phyloP scores from a whole-genome alignment of 306 rosid genomes.

The Quillaja saponaria region DNA sequence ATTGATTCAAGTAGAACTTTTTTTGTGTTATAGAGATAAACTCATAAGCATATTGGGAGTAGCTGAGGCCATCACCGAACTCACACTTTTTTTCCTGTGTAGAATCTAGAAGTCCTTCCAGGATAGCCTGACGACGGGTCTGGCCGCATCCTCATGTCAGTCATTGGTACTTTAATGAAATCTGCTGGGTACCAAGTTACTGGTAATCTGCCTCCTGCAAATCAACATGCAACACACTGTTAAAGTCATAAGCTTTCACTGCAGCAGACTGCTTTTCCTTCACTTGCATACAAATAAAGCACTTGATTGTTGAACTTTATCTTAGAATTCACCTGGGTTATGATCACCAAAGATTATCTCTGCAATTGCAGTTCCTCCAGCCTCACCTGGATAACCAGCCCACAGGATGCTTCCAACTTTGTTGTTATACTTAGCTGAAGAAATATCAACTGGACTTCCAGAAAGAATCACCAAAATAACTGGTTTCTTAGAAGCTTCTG shows the following conservation, averaged over 20 bases:
- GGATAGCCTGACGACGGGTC: slow-evolving; percentile 68
- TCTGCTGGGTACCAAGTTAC: slow-evolving; percentile 83
- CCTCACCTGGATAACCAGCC: slow-evolving; percentile 97
- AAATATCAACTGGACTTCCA: slow-evolving; percentile 89
- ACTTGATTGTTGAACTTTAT: no score
- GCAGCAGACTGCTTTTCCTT: background rate
- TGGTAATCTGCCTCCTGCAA: slow-evolving; percentile 88
- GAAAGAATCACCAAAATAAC: slow-evolving; percentile 70
- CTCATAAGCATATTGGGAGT: slow-evolving; percentile 62
- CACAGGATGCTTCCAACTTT: slow-evolving; percentile 83
- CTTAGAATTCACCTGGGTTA: slow-evolving; percentile 63
- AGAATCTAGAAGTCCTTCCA: slow-evolving; percentile 83
- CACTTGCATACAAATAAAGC: no score
- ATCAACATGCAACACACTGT: slow-evolving; percentile 18
- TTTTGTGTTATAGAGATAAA: slow-evolving; percentile 46
- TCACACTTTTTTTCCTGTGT: slow-evolving; percentile 72
- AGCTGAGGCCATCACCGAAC: slow-evolving; percentile 90
- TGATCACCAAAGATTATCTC: slow-evolving; percentile 86
- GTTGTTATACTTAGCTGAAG: slow-evolving; percentile 58
- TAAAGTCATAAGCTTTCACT: slow-evolving; percentile 13
- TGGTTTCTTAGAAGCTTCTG: slow-evolving; percentile 66
- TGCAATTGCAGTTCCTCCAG: slow-evolving; percentile 81
- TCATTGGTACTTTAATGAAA: slow-evolving; percentile 73
- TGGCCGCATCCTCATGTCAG: slow-evolving; percentile 95
- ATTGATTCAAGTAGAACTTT: slow-evolving; percentile 59